Base-by-base conservation (phyloP, 164 flowering plant species). In the Saururus chinensis region DNA sequence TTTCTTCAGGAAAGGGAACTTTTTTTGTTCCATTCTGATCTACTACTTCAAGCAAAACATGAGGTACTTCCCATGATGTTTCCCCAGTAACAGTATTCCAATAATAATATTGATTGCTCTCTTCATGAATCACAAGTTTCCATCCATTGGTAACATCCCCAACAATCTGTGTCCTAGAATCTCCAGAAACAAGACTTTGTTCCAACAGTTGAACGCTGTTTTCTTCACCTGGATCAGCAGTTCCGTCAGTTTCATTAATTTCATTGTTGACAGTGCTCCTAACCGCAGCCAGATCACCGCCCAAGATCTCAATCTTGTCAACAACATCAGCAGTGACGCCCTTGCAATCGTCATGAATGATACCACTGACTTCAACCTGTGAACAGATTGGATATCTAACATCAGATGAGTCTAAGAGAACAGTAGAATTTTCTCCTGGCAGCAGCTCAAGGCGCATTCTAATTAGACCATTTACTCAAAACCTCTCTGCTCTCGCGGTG, bases 41-140 rank as follows among this genome's bases (percentile, higher is more conserved):
- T 21, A 70, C 54, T 67, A 56, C 71, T 65, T 71, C 84, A 57
- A 71, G 59, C 68, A 86, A 71, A 64, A 72, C 73, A 61, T 74
- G 71, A 55, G 98, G 98, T 58, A 77, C 73, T 54, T 85, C 92
- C 99, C 99, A 93, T 49, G 99, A 90, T 49, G 99, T 93, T 76
- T 90, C 99, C 49, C 99, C 99, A 13, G 97, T 90, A 59, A 66
- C 77, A 59, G 70, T 76, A 73, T 93, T 93, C 99, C 99, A 93
- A 73, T 93, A 93, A 67, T 93, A 93, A 66, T 82, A 90, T 51
- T 64, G 79, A 56, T 76, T 79, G 65, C 83, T 93, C 68, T 87
- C 88, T 68, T 88, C 96, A 79, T 93, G 88, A 80, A 88, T 70
- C 64, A 93, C 92, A 64, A 85, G 74, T 71, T 80, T 90, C 99